These are phyloP conservation scores for Dactylellina sp. DNA, from an alignment of 2,329 filamentous ascomycete genomes.

Conservation along the genomic window DNA sequence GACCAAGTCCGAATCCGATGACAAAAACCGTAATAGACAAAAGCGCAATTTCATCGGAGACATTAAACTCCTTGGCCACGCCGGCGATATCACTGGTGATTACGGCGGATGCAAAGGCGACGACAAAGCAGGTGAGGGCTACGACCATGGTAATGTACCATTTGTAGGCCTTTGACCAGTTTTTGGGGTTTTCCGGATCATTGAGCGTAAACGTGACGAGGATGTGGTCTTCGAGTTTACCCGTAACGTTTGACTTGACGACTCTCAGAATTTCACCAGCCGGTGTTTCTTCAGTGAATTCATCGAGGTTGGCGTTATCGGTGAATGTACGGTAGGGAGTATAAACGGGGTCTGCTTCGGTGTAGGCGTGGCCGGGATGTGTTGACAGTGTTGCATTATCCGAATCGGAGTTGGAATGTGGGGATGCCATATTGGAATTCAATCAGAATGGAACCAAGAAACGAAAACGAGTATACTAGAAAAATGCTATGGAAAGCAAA, in stretches of 20 bases:
- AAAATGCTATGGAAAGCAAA: neutral
- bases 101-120: constrained; percentile 77
- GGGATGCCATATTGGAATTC: neutral
- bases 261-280: constrained; percentile 72
- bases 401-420: constrained; percentile 1
- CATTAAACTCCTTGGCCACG: constrained; percentile 73
- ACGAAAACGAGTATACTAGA: neutral
- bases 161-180: constrained; percentile 81
- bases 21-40: constrained; percentile 82
- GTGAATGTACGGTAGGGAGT: constrained; percentile 76
- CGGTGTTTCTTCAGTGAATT: constrained; percentile 74
- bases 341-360: constrained; percentile 61
- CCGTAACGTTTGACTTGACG: constrained; percentile 68
- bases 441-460: constrained; percentile 11
- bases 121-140: constrained; percentile 78
- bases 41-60: constrained; percentile 78
- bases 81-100: constrained; percentile 80
- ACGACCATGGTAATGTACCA: constrained; percentile 91
- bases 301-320: constrained; percentile 72
- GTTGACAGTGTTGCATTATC: constrained; percentile 45
- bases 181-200: constrained; percentile 84
- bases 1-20: constrained; percentile 83
- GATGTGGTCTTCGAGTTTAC: constrained; percentile 69
- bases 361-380: constrained; percentile 1
- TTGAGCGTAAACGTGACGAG: constrained; percentile 77